Base-by-base conservation (phyloP, 2,329 filamentous ascomycete genomes). In the Elsinoe necatrix region DNA sequence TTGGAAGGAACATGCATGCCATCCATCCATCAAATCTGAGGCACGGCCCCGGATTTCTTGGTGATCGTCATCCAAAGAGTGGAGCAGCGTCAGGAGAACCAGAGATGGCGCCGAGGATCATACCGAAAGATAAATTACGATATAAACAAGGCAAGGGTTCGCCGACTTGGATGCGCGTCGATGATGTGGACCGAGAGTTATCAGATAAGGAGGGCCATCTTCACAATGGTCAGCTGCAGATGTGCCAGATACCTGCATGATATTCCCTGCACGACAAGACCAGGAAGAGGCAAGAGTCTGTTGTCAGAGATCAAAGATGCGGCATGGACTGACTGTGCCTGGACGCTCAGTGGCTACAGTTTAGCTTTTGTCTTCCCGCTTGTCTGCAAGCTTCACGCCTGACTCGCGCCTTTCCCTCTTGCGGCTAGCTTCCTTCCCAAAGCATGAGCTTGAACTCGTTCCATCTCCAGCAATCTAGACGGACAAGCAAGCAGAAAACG, bases 101-200 rank as follows among this genome's bases (percentile, higher is more conserved):
- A 45, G 41, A 45, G 41, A 45, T 27, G 41, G 41, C 41, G 41
- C n/a, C 41, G 41, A 18, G 41, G 41, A 45, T 45, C 41, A 45
- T 45, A 45, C 41, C 41, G 41, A 45, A 8, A 45, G 41, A 45
- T 45, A 45, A 45, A 45, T 45, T 45, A 45, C 41, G 23, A 45
- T 45, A 21, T 27, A 45, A 45, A 45, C 41, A 45, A 7, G 4
- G 41, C 41, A 20, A 21, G 9, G 41, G 20, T n/a, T 14, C 25
- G 34, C 34, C 34, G 34, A 37, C 34, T 37, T 37, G 34, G 34
- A n/a, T 37, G 34, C 34, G 5, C 27, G 27, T 29, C 27, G 9
- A 29, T 29, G 27, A 29, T 29, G 27, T 9, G 9, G 27, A 29
- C 27, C 27, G 9, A 29, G 27, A 29, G n/a, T n/a, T n/a, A n/a